phyloP scores from a whole-genome alignment of 1,284 basidiomycete genomes.

The Cryptococcus depauperatus region DNA sequence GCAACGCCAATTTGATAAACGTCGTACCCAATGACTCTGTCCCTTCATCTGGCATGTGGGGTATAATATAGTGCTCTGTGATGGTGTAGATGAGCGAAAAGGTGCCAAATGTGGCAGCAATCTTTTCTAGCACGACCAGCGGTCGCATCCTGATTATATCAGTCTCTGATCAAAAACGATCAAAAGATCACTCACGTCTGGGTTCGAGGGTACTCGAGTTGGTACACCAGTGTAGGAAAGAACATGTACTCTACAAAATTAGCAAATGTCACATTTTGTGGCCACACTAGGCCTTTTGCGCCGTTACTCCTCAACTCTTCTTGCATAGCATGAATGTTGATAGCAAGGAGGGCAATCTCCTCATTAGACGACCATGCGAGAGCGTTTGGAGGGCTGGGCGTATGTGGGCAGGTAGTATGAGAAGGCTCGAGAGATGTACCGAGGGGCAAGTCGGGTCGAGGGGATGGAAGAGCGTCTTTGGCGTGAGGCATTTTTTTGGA shows the following conservation, averaged over 20 bases:
- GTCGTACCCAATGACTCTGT: slow-evolving; percentile 57
- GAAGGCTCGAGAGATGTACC: slow-evolving; percentile 42
- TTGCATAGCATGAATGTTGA: slow-evolving; percentile 67
- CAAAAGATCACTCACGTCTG: slow-evolving; percentile 51
- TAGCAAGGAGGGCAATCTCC: slow-evolving; percentile 61
- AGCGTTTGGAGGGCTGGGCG: slow-evolving; percentile 46
- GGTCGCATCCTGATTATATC: slow-evolving; percentile 62
- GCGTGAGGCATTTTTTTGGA: slow-evolving; percentile 14
- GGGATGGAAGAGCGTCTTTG: slow-evolving; percentile 28
- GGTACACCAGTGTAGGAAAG: slow-evolving; percentile 89
- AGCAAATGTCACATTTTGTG: slow-evolving; percentile 70
- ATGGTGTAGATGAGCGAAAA: slow-evolving; percentile 83
- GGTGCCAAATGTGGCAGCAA: slow-evolving; percentile 87
- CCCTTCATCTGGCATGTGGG: slow-evolving; percentile 59
- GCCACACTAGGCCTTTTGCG: slow-evolving; percentile 58
- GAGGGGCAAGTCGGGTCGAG: slow-evolving; percentile 30
- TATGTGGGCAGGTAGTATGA: slow-evolving; percentile 36
- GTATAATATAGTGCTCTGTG: slow-evolving; percentile 88
- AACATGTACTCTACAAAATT: slow-evolving; percentile 85
- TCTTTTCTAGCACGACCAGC: slow-evolving; percentile 88
- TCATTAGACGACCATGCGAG: slow-evolving; percentile 67
- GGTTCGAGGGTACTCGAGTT: slow-evolving; percentile 90
- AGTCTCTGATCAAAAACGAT: background rate
- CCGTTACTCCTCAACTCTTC: slow-evolving; percentile 69
- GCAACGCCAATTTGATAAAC: slow-evolving; percentile 78